Base-by-base conservation (phyloP, 129 eudicot genomes). In the Saposhnikovia divaricata region DNA sequence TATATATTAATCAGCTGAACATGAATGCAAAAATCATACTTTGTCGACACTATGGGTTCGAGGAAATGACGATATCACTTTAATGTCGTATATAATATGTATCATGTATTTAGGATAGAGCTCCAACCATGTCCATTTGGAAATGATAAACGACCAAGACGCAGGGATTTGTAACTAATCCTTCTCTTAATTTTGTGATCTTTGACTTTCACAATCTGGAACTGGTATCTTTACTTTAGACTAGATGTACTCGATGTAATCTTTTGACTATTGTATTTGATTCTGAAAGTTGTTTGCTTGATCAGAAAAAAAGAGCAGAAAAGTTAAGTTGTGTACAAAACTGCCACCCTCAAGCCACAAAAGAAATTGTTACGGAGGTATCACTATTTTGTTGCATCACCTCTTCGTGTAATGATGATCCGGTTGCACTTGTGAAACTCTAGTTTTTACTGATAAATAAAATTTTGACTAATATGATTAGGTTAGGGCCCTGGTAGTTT, bases 271-370 rank as follows among this genome's bases (percentile, higher is more conserved):
- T 59, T 59, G 9, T 39, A 28, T 18, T 39, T 3, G 21, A 44
- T 66, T 61, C 9, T 16, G 80, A 18, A 31, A 18, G 43, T 25
- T 6, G 31, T 74, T 45, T 13, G 6, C 34, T 40, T 74, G 78
- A 23, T 13, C 48, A 92, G 99, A 78, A 76, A 92, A 85, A 84
- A 90, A 87, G 88, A 94, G 96, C 72, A 88, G 93, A 78, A 92
- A 92, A 86, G 87, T 96, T 77, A 91, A 81, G 72, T 42, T 90
- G 15, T 90, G 97, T 86, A 79, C 89, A 38, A 96, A 90, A 83
- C 91, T 90, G 78, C 99, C 99, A 61, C 95, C 99, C 80, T 82
- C 98, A 72, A 85, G 90, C 82, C 76, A 77, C 80, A 96, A 89
- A 83, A 79, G 98, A 83, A 81, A 86, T 76, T 87, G 70, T 75